Evolutionary conservation across 1,139 yeast genomes (phyloP).

Genomic region (Pichia norvegensis): DNA sequence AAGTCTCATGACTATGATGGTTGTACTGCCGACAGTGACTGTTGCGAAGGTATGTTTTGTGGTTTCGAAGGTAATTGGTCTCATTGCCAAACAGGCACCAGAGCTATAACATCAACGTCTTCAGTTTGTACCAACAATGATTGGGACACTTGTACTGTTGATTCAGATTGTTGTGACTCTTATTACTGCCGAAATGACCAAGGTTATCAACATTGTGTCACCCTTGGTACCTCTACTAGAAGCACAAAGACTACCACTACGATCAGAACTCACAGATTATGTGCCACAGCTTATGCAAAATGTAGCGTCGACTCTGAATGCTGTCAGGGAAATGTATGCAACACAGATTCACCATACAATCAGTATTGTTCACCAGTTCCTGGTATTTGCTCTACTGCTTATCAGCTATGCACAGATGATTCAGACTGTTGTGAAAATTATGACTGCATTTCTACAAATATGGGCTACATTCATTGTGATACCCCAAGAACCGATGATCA

Average conservation of each 20-base stretch:
- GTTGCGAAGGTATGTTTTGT: not conserved
- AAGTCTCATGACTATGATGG: not conserved
- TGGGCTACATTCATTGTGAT: constrained; percentile 1
- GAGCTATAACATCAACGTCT: not conserved
- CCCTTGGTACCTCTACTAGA: not conserved
- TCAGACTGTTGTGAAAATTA: not conserved
- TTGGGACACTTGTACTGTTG: not conserved
- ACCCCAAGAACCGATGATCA: not conserved
- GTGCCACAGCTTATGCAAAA: not conserved
- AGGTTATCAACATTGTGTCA: not conserved
- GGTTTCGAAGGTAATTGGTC: not conserved
- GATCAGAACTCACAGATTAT: not conserved
- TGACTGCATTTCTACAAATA: not conserved
- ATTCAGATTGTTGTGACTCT: not conserved
- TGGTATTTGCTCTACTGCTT: not conserved
- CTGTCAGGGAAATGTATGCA: not conserved
- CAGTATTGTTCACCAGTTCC: not conserved
- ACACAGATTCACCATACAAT: not conserved
- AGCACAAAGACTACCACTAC: not conserved
- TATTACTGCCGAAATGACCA: not conserved
- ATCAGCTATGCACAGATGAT: not conserved
- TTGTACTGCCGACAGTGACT: not conserved
- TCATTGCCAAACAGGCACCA: not conserved
- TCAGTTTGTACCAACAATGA: not conserved
- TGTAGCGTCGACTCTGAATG: not conserved